Base-by-base conservation (phyloP, 1,284 basidiomycete species). In the Grifola frondosa region DNA sequence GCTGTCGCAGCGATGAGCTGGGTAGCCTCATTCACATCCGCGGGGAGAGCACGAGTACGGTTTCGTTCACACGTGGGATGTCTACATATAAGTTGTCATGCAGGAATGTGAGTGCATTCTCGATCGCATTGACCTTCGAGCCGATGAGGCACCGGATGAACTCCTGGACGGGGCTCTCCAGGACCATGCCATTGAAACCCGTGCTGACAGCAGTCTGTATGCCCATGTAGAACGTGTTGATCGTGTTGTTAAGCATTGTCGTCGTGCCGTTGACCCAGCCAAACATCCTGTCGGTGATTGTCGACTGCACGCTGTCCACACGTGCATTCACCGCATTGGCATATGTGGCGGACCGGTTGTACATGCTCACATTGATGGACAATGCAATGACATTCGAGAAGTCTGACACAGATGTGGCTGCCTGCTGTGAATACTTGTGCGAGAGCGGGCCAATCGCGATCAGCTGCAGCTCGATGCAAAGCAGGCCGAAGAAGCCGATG, bases 181-280 rank as follows among this genome's bases (percentile, higher is more conserved):
- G 78, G 48, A 93, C 77, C 2, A 91, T 95, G 12, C 81, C 82
- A 37, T 87, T 85, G 64, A 97, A 94, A 1, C 92, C 77, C 3
- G 71, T 71, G 39, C 75, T 72, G 21, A 97, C 83, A 0, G 78
- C 71, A 46, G 75, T 70, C 66, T 91, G 83, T 29, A 91, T 68
- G 45, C 89, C 88, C 39, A 67, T 68, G 63, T 91, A 91, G 63
- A 91, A 88, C 33, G 68, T 69, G 60, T 78, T 81, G 54, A 92
- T 70, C 5, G 91, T 88, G 49, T 69, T 70, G 64, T 99, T 99
- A 52, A 99, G 79, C 6, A 85, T 85, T 5, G 80, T 80, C 0
- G 92, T 95, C 1, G 95, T 97, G n/a, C 74, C 78, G 58, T 97
- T 92, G 38, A 98, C 84, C 95, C 94, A 98, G 13, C 90, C 88